These are phyloP conservation scores for Poterioochromonas sp. DNA, from an alignment of 352 stramenopile genomes.

Conservation along the genomic window DNA sequence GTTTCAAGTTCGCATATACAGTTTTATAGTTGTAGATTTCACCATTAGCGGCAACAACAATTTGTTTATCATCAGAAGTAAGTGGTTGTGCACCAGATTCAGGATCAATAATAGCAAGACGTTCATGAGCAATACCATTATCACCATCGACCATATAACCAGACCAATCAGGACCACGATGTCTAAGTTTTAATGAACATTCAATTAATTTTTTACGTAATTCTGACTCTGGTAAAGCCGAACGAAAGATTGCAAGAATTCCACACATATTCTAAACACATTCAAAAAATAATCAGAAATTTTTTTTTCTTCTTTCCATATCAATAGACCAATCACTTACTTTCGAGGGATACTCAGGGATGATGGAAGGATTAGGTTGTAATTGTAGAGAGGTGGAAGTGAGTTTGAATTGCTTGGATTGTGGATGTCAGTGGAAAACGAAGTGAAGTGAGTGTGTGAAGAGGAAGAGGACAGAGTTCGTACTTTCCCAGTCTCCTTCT, in stretches of 20 bases:
- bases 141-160: constrained; percentile 50
- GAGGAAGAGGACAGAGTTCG: too few species aligned
- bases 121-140: constrained; percentile 86
- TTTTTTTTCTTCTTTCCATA: too few species aligned
- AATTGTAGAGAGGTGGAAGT: too few species aligned
- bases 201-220: constrained; percentile 84
- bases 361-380: too few species aligned
- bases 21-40: constrained; percentile 99
- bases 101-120: constrained; percentile 95
- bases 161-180: constrained; percentile 93
- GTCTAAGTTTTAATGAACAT: constrained; percentile 79
- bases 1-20: constrained; percentile 62
- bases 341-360: too few species aligned
- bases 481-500: too few species aligned
- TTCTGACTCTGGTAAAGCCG: constrained; percentile 76
- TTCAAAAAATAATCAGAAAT: too few species aligned
- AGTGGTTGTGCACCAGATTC: constrained; percentile 84
- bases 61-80: constrained; percentile 48
- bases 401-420: too few species aligned
- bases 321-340: too few species aligned
- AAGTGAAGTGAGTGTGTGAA: too few species aligned
- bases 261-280: constrained; percentile 90
- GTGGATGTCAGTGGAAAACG: too few species aligned
- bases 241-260: constrained; percentile 95
- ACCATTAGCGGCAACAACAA: constrained; percentile 93